A percentile compares a stretch with the other conserved stretches of the same genome.
Conservation (phyloP, 257 asterid species). For the Apocynum venetum region DNA sequence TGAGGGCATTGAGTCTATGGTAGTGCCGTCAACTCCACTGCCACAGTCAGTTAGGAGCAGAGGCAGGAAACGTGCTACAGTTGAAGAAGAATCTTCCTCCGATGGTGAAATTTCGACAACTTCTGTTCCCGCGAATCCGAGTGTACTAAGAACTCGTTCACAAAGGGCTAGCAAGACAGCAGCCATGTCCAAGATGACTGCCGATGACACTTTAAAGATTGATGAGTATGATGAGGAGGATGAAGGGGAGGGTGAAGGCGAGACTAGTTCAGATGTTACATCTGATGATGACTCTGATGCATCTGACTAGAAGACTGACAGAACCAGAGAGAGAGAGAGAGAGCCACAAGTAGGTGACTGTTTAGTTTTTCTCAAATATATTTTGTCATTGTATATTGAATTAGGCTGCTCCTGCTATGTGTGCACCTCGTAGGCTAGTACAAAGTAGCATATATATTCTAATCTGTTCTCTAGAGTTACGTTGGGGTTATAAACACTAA, state of each 20-base stretch:
- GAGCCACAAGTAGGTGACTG: neutral
- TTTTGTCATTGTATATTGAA: neutral
- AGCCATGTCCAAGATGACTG: conserved; percentile 63
- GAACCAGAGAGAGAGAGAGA: neutral
- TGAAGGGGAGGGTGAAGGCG: conserved; percentile 13
- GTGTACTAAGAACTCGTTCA: conserved; percentile 48
- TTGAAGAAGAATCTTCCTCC: conserved; percentile 50
- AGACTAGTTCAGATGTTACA: conserved; percentile 53
- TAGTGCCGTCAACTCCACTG: conserved; percentile 65
- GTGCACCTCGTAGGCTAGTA: conserved; percentile 25
- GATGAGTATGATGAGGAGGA: conserved; percentile 44
- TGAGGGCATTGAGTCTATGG: conserved; percentile 39
- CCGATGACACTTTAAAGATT: conserved; percentile 38
- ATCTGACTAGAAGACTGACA: conserved; percentile 9
- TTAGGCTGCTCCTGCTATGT: conserved; percentile 9
- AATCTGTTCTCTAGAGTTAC: too few relatives aligned
- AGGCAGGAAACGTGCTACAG: conserved; percentile 51
- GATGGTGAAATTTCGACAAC: conserved; percentile 59
- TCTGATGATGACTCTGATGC: conserved; percentile 54
- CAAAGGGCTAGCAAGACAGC: conserved; percentile 93
- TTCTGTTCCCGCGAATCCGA: conserved; percentile 48
- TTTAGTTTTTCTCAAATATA: neutral
- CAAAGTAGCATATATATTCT: neutral
- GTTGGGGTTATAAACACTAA: neutral
- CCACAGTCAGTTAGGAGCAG: conserved; percentile 52